These are phyloP conservation scores for Ambrosiella cleistominuta DNA, from an alignment of 2,329 filamentous ascomycete species.

Conservation along the genomic window DNA sequence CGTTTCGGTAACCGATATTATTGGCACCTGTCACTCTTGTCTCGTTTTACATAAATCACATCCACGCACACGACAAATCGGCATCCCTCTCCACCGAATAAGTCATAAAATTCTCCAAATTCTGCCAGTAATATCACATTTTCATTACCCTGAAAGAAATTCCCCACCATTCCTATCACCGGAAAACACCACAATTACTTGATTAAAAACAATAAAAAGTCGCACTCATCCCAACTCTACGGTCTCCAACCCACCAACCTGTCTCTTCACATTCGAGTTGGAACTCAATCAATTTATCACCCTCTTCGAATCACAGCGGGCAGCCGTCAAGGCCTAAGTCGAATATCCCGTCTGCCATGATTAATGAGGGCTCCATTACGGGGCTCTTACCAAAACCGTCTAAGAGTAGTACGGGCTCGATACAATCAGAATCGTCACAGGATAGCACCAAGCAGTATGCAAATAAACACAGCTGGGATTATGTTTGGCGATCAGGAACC, in stretches of 20 bases:
- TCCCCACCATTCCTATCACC: neutral
- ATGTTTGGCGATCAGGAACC: conserved; percentile 64
- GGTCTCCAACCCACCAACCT: neutral
- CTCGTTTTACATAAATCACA: neutral
- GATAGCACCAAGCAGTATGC: conserved; percentile 24
- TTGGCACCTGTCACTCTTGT: neutral
- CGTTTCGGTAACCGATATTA: neutral
- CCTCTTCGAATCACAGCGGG: neutral
- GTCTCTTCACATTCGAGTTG: neutral
- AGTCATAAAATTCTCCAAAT: no score
- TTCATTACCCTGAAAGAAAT: no score
- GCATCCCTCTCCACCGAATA: no score
- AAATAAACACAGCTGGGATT: conserved; percentile 55
- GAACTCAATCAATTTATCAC: neutral
- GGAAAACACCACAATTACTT: neutral
- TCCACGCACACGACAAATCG: neutral
- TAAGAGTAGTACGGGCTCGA: no score
- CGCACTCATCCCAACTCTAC: neutral
- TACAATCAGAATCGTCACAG: conserved; percentile 25
- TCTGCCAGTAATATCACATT: no score
- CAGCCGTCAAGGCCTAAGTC: neutral
- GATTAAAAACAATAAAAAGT: neutral
- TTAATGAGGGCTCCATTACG: conserved; percentile 7
- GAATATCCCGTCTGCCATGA: conserved; percentile 6
- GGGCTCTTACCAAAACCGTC: conserved; percentile 5